These are phyloP conservation scores for Dioszegia hungarica DNA, from an alignment of 768 basidiomycete species.

Conservation along the genomic window DNA sequence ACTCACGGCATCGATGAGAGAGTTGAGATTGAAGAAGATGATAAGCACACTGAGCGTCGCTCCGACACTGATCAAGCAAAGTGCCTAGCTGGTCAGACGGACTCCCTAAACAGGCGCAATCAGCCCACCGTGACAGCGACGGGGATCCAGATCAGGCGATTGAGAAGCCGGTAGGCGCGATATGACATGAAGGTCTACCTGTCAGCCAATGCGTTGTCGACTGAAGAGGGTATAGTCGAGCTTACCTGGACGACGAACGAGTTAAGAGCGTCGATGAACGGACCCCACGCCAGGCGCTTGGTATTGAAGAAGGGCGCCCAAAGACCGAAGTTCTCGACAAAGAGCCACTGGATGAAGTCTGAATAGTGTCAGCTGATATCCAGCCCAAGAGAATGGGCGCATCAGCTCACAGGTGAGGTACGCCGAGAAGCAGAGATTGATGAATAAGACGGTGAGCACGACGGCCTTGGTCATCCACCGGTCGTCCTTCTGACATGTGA, in stretches of 20 bases:
- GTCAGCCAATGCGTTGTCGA: neutral
- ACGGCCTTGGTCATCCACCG: constrained; percentile 9
- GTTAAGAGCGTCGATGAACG: constrained; percentile 18
- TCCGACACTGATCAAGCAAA: constrained; percentile 9
- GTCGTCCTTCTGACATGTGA: constrained; percentile 16
- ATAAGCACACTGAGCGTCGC: constrained; percentile 14
- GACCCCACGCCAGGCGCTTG: constrained; percentile 12
- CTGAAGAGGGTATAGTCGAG: neutral
- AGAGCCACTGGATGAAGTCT: constrained; percentile 22
- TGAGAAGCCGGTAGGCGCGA: constrained; percentile 16
- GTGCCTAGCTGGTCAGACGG: neutral
- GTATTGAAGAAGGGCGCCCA: constrained; percentile 16
- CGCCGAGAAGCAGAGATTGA: constrained; percentile 9
- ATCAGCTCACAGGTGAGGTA: constrained; percentile 15
- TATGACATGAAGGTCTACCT: constrained; percentile 17
- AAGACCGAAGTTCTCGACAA: constrained; percentile 15
- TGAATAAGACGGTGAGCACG: constrained; percentile 6
- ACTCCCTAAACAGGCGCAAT: neutral
- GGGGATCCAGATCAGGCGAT: constrained; percentile 6
- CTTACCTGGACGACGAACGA: constrained; percentile 10
- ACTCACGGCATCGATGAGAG: constrained; percentile 12
- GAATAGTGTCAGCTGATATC: neutral
- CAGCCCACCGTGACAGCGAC: constrained; percentile 4
- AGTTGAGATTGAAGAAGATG: constrained; percentile 16
- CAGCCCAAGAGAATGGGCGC: neutral